Base-by-base conservation (phyloP, 1,284 basidiomycete genomes). In the Microstroma glucosiphilum region DNA sequence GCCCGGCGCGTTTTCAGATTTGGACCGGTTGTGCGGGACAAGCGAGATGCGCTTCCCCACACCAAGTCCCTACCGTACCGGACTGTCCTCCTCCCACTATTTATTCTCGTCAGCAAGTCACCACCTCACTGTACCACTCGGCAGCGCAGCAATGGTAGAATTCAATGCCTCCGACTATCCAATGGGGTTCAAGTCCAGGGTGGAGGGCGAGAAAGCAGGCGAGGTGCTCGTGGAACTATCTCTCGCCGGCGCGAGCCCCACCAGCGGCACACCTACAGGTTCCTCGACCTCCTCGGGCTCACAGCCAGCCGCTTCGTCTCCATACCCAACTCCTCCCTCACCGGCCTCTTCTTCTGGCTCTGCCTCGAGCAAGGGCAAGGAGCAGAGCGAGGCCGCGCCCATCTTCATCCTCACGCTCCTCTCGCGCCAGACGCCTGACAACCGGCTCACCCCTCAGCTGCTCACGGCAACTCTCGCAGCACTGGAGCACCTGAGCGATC, bases 401-500 rank as follows among this genome's bases (percentile, higher is more conserved):
- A 68, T 78, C 58, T 78, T 64, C 54, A 59, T 71, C 13, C 64
- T 78, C 17, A 65, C 61, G 21, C 61, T 78, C 57, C 54, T 71
- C 4, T 71, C 68, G 49, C 63, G 67, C 13, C 66, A 76, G 51
- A 79, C 75, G 11, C 69, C 83, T 30, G 90, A 92, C 79, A 89
- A 85, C 71, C 85, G 90, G 15, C 80, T 91, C 49, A 88, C 87
- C 0, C 81, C 83, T 43, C 78, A 80, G 6, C 81, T 91, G 59
- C 82, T 84, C 60, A 79, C 83, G n/a, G 89, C 84, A 0, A 71
- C 91, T 30, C 82, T 84, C 62, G 87, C 88, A 21, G 88, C 89
- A 1, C 82, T 96, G 42, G 87, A 91, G 70, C 79, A 82, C 13
- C 88, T 94, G 9, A 91, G 94, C 79, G 80, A 82, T 23, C 84